Percentiles rank a stretch among this genome's conserved stretches.
Evolutionary conservation across 139 green algal species (phyloP).

Genomic region (Asterochloris sp.): DNA sequence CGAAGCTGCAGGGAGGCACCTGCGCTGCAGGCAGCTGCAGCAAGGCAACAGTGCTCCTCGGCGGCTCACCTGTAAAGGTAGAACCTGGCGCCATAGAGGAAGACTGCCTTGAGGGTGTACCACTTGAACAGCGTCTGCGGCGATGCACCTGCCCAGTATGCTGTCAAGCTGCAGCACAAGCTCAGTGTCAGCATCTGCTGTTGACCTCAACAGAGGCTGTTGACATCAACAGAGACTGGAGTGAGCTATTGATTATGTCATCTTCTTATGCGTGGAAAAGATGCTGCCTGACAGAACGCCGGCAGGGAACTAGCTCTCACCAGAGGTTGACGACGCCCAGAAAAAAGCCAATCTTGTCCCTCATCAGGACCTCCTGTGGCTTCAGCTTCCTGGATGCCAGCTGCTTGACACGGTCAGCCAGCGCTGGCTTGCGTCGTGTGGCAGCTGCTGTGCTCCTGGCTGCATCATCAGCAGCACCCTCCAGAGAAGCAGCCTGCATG

Average conservation of each 20-base stretch:
- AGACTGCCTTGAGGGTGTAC: conserved; percentile 53
- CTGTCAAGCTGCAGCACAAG: conserved; percentile 18
- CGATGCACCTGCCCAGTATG: conserved; percentile 56
- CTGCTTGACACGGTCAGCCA: neutral
- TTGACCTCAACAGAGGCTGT: neutral
- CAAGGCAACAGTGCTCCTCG: too few relatives aligned
- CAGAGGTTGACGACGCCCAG: conserved; percentile 39
- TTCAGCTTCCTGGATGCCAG: neutral
- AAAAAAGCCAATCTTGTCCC: conserved; percentile 48
- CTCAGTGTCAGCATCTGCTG: neutral
- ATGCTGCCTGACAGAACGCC: neutral
- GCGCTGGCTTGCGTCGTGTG: neutral
- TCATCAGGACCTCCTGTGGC: conserved; percentile 24
- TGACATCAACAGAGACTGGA: neutral
- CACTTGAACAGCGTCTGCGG: conserved; percentile 67
- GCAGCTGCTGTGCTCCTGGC: neutral
- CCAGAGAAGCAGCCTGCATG: neutral
- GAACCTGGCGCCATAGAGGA: conserved; percentile 58
- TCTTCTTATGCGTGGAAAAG: too few relatives aligned
- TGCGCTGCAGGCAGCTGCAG: too few relatives aligned
- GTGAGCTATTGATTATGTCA: neutral
- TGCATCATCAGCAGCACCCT: neutral
- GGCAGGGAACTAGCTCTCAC: neutral
- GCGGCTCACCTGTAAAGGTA: conserved; percentile 35
- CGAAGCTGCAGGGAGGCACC: too few relatives aligned